Percentiles rank a stretch among this genome's conserved stretches.
These are phyloP conservation scores for Boletus rufocinnamomeus DNA, from an alignment of 768 basidiomycete genomes.

Conservation along the genomic window DNA sequence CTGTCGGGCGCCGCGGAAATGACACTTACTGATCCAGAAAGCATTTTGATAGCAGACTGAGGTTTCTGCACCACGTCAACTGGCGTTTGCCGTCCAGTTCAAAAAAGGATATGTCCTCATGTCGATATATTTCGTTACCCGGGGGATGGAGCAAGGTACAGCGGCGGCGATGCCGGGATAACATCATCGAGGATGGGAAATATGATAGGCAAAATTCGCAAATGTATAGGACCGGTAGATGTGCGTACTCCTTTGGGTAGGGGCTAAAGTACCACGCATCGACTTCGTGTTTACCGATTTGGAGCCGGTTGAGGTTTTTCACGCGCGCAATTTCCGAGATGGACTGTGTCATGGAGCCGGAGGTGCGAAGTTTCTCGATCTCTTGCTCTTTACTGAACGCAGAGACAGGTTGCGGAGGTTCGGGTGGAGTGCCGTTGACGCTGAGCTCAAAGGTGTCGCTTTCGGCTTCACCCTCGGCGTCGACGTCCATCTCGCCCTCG, in stretches of 20 bases:
- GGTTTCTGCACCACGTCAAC: constrained; percentile 93
- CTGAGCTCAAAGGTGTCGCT: constrained; percentile 74
- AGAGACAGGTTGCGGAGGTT: constrained; percentile 52
- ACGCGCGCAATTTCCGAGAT: constrained; percentile 97
- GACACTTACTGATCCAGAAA: constrained; percentile 92
- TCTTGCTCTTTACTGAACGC: constrained; percentile 96
- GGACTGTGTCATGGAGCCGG: constrained; percentile 98
- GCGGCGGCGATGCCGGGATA: constrained; percentile 86
- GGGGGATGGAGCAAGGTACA: constrained; percentile 94
- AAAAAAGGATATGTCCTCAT: constrained; percentile 96
- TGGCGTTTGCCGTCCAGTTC: constrained; percentile 98
- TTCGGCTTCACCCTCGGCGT: constrained; percentile 44
- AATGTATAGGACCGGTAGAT: constrained; percentile 92
- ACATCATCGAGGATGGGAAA: constrained; percentile 89
- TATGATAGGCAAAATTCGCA: constrained; percentile 98
- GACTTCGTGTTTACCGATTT: constrained; percentile 95
- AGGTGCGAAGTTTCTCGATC: constrained; percentile 96
- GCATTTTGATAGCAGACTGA: constrained; percentile 95
- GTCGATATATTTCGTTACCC: constrained; percentile 98
- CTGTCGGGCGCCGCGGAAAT: constrained; percentile 15
- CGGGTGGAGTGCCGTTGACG: constrained; percentile 47
- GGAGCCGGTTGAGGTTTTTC: constrained; percentile 95
- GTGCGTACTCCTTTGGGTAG: constrained; percentile 97
- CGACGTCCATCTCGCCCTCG: constrained; percentile 53
- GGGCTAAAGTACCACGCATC: constrained; percentile 99